Percentiles rank a stretch among this genome's conserved stretches.
Evolutionary conservation across 805 yeast species (phyloP).

Genomic region (Lachancea cidri): DNA sequence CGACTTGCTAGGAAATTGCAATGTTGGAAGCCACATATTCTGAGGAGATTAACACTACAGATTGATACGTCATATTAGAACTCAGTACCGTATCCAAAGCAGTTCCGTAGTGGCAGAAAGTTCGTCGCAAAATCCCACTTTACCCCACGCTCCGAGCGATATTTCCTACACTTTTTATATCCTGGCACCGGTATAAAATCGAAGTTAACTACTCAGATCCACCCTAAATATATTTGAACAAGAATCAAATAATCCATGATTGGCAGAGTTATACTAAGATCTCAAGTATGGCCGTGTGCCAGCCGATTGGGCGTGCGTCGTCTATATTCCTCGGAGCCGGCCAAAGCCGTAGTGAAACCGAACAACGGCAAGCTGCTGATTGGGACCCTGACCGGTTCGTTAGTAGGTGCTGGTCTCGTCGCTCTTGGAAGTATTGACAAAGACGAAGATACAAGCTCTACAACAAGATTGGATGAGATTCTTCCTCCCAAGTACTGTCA

Average conservation of each 20-base stretch:
- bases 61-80: too few species aligned
- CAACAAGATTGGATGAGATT: constrained; percentile 17
- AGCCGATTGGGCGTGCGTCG: background rate
- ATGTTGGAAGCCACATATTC: too few species aligned
- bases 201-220: too few species aligned
- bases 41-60: too few species aligned
- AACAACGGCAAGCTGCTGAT: background rate
- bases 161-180: background rate
- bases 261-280: background rate
- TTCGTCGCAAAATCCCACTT: constrained; percentile 5
- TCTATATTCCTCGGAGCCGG: background rate
- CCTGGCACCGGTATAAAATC: background rate
- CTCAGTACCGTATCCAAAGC: too few species aligned
- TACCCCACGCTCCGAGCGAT: constrained; percentile 2
- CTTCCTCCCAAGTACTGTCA: constrained; percentile 27
- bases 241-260: background rate
- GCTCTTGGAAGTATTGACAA: constrained; percentile 2
- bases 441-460: constrained; percentile 8
- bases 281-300: background rate
- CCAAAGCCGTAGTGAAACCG: background rate
- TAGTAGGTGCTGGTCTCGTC: constrained; percentile 7
- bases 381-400: constrained; percentile 5
- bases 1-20: background rate
- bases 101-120: too few species aligned
- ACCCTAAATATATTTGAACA: too few species aligned